Evolutionary conservation across 495 filamentous ascomycete species (phyloP).

Genomic region (Staphylotrichum tortipilum): DNA sequence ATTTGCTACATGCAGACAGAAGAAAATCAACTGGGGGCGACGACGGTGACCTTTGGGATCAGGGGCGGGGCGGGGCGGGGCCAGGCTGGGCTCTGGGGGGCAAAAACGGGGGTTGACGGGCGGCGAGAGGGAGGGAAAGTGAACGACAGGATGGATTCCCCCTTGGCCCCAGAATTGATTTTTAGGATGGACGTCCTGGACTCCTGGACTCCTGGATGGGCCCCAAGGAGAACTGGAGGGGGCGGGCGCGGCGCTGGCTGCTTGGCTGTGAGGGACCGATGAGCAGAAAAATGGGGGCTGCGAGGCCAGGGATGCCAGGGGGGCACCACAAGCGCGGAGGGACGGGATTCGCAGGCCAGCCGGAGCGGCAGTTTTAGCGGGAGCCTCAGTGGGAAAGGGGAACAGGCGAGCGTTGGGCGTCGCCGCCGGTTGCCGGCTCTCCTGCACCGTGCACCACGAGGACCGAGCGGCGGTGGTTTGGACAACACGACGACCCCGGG

Average conservation of each 20-base stretch:
- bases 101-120: constrained; percentile 3
- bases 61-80: too few species aligned
- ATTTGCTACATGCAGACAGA: constrained; percentile 22
- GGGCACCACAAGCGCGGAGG: constrained; percentile 11
- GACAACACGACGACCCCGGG: not conserved
- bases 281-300: constrained; percentile 11
- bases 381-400: constrained; percentile 6
- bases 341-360: constrained; percentile 8
- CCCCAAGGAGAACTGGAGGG: too few species aligned
- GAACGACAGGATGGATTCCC: constrained; percentile 2
- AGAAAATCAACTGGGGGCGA: constrained; percentile 11
- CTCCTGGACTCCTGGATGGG: constrained; percentile 1
- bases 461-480: not conserved
- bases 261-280: too few species aligned
- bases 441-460: constrained; percentile 3
- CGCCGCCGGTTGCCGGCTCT: constrained; percentile 2
- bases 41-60: constrained; percentile 5
- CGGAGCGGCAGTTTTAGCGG: constrained; percentile 18
- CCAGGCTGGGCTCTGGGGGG: too few species aligned
- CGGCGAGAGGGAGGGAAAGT: not conserved
- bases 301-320: constrained; percentile 5
- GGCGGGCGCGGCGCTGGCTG: constrained; percentile 2
- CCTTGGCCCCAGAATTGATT: constrained; percentile 1
- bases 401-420: constrained; percentile 4
- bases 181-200: constrained; percentile 6